phyloP scores from a whole-genome alignment of 1,139 yeast species.

The Kurtzmaniella quercitrusa region DNA sequence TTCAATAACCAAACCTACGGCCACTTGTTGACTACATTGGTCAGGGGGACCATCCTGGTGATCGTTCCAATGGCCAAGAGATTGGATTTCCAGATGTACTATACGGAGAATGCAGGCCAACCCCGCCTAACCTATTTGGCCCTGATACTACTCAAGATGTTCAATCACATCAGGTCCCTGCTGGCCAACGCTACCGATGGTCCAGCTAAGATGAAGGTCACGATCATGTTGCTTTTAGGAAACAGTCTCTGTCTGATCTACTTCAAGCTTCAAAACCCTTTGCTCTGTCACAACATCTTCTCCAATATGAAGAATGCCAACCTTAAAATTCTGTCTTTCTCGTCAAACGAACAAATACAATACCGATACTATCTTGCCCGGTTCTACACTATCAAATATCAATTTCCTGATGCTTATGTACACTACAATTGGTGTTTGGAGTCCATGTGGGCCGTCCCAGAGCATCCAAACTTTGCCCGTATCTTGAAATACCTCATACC shows the following conservation, averaged over 20 bases:
- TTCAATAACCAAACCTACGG: conserved; percentile 53
- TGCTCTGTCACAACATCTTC: conserved; percentile 70
- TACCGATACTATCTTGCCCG: conserved; percentile 67
- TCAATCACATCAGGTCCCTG: conserved; percentile 62
- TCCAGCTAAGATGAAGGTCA: conserved; percentile 38
- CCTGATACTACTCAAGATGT: conserved; percentile 52
- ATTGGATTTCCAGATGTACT: conserved; percentile 46
- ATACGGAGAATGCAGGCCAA: conserved; percentile 34
- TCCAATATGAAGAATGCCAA: conserved; percentile 66
- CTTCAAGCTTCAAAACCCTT: conserved; percentile 58
- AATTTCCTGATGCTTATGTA: conserved; percentile 48
- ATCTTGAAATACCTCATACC: conserved; percentile 57
- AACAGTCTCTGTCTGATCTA: conserved; percentile 58
- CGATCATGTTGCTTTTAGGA: conserved; percentile 53
- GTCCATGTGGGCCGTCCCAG: conserved; percentile 31
- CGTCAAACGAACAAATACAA: conserved; percentile 53
- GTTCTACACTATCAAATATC: conserved; percentile 58
- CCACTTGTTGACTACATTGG: conserved; percentile 39
- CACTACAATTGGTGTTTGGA: conserved; percentile 64
- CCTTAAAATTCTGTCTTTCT: conserved; percentile 40
- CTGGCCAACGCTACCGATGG: conserved; percentile 32
- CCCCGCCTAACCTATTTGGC: conserved; percentile 56
- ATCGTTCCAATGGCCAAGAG: conserved; percentile 48
- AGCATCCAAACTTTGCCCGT: conserved; percentile 27
- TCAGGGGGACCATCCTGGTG: conserved; percentile 36